Evolutionary conservation across 2,329 filamentous ascomycete species (phyloP), one percentile per base, ranked within the genome.

Genomic region (Penicillium sp.): DNA sequence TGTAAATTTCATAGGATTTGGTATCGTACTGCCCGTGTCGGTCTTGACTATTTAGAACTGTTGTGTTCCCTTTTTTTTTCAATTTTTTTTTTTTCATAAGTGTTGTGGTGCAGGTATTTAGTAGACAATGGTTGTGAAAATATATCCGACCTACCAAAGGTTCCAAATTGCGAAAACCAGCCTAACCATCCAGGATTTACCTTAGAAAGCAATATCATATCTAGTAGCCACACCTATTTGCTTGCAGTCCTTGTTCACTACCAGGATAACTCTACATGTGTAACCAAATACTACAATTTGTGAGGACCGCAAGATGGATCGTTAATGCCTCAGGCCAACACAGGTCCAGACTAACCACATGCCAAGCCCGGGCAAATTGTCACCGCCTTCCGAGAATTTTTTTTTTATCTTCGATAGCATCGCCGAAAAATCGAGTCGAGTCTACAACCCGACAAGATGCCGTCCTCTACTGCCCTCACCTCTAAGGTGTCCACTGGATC

Each of bases 401-500:
- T 60, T 57, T 72, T 71, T 67, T 53, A 57, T 51, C 63, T 62
- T 61, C 46, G 42, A 59, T 58, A 61, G 56, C 60, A 58, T 63
- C 57, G 55, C 60, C 55, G 58, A 67, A 65, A 60, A 60, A 62
- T 57, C 63, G 56, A 64, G 61, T 58, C 46, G 57, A 65, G 50
- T 56, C 51, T 53, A 53, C 54, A 63, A 56, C 53, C 57, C 53
- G 52, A 48, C 55, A 69, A 61, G 56, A 76, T 76, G 73, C 67
- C 65, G 36, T 67, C 73, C 46, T 68, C 73, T 50, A 73, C 68
- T 57, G 63, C 67, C 30, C 64, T 77, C 50, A 75, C 74, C 30
- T 70, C 68, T 6, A 74, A 73, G 62, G 67, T 71, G 60, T 57
- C 64, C 38, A 68, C 71, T 27, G 74, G 73, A 22, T 72, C 73